Base-by-base conservation (phyloP, 495 filamentous ascomycete species). In the Rusavskia elegans region DNA sequence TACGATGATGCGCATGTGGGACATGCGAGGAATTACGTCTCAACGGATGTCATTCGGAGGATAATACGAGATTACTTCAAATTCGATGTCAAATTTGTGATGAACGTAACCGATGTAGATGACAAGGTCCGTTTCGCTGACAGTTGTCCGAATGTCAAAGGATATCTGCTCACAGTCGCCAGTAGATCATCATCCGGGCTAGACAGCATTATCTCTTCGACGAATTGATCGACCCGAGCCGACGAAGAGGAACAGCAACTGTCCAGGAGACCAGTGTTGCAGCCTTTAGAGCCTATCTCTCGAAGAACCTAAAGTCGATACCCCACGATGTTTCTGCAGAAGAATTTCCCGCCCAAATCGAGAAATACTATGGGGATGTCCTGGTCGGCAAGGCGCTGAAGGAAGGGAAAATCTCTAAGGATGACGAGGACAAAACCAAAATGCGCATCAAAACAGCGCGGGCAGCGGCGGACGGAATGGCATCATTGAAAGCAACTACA, bases 51-150 rank as follows among this genome's bases (percentile, higher is more conserved):
- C 44, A 80, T 97, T 54, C 78, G 89, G 37, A 76, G 92, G 59
- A 87, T 96, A 57, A 69, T 97, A 68, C 66, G 71, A 55, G 82
- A 94, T 62, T 90, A 93, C 66, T 95, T 95, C 63, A 78, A 79
- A 42, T 95, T 82, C 64, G 72, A 89, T 32, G 80, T 97, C 51
- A 77, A 83, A 41, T 95, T 95, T 73, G 87, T 96, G 45, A 90
- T 93, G 84, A 98, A 98, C 66, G 85, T 94, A 58, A 95, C 89
- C 5, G 87, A 95, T 68, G 77, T 95, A 2, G 88, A 95, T 63
- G 87, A 95, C 68, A 97, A 94, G 79, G 81, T 85, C 62, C 51
- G 59, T 1, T 45, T 29, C 25, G 7, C 25, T 27, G 25, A 27
- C 25, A 6, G 4, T 6, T 45, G 10, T 11, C 10, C 1, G 41